Evolutionary conservation across 2,329 filamentous ascomycete species (phyloP).

Genomic region (Trichoderma pleuroti): DNA sequence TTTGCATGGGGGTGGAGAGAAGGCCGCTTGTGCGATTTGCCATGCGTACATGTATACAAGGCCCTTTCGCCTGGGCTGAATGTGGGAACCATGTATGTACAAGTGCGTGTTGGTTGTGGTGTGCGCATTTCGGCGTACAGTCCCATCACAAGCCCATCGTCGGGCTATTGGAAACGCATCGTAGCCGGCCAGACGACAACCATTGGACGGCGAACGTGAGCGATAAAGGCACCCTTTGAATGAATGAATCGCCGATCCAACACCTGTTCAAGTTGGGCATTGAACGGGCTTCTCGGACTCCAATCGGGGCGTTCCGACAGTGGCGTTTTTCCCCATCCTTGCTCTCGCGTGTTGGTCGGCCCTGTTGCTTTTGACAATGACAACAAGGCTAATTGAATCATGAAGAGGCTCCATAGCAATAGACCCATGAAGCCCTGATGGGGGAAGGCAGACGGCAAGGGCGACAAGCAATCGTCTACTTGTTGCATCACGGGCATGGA

Average conservation of each 20-base stretch:
- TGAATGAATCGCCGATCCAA: neutral
- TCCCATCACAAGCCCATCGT: neutral
- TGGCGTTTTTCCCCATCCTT: neutral
- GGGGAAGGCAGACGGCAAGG: neutral
- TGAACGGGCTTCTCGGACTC: neutral
- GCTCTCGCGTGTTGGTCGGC: neutral
- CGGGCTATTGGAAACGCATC: neutral
- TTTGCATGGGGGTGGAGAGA: neutral
- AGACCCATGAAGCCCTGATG: neutral
- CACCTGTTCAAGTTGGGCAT: neutral
- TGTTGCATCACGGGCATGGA: neutral
- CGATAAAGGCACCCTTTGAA: neutral
- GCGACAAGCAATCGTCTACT: neutral
- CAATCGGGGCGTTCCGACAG: conserved; percentile 7
- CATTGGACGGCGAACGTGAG: neutral
- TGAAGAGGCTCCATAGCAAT: neutral
- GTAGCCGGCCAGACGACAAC: neutral
- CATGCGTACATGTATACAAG: neutral
- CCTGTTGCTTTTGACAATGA: neutral
- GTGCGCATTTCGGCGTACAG: neutral
- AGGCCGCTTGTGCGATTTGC: neutral
- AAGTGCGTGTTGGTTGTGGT: neutral
- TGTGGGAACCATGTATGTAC: neutral
- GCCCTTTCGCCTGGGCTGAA: neutral
- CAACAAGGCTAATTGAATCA: neutral